Percentiles rank a stretch among this genome's conserved stretches.
Conservation (phyloP, 2,329 filamentous ascomycete species). For the Hyphodiscus sp. region DNA sequence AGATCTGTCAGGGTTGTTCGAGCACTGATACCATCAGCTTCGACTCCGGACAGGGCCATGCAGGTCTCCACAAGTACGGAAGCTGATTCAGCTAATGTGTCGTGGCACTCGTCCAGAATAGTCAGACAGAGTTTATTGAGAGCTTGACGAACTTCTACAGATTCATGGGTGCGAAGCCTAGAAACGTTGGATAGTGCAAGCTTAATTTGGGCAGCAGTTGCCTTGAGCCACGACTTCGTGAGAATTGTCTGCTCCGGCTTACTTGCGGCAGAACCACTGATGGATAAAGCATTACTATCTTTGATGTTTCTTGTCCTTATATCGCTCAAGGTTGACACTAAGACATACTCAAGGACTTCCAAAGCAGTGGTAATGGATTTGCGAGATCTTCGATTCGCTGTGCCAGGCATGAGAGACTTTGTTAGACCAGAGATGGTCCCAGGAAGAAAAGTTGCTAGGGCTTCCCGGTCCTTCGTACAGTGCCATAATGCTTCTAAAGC, state of each 20-base stretch:
- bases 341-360: slow-evolving; percentile 47
- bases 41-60: slow-evolving; percentile 56
- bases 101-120: slow-evolving; percentile 72
- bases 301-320: slow-evolving; percentile 41
- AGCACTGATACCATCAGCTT: slow-evolving; percentile 35
- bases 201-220: slow-evolving; percentile 75
- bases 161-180: slow-evolving; percentile 65
- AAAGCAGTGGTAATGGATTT: slow-evolving; percentile 60
- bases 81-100: slow-evolving; percentile 62
- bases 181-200: slow-evolving; percentile 73
- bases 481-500: slow-evolving; percentile 57
- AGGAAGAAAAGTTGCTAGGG: slow-evolving; percentile 79
- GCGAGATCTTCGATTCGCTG: slow-evolving; percentile 52
- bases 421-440: slow-evolving; percentile 78
- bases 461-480: slow-evolving; percentile 64
- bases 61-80: slow-evolving; percentile 75
- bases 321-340: slow-evolving; percentile 52
- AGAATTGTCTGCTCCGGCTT: slow-evolving; percentile 33
- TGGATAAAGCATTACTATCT: slow-evolving; percentile 22
- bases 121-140: slow-evolving; percentile 66
- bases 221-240: slow-evolving; percentile 63
- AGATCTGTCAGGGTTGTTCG: slow-evolving; percentile 52
- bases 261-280: not conserved
- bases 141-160: slow-evolving; percentile 59
- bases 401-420: slow-evolving; percentile 61